Evolutionary conservation across 2,329 filamentous ascomycete genomes (phyloP), one percentile per base, ranked within the genome.

Genomic region (Cordyceps fumosorosea): DNA sequence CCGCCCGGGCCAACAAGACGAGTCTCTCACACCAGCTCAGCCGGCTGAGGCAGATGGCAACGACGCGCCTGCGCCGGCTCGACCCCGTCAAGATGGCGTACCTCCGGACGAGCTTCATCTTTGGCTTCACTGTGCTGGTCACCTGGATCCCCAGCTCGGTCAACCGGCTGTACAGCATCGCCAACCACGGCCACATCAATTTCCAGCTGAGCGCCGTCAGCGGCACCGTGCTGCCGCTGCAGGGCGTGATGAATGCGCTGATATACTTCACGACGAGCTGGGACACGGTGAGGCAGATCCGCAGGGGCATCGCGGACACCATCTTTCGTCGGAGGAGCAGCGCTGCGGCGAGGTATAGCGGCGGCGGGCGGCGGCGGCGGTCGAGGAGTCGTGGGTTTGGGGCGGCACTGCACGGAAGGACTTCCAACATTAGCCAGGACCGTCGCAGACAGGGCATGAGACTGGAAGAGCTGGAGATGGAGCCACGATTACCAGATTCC

Each of bases 231-330:
- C 77, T 93, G 3, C 89, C 90, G 0, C 78, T 91, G 0, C 90
- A 93, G 71, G 90, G 90, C 0, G 84, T 91, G 55, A 93, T 89
- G 89, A 93, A 93, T 69, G 83, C 87, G 40, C 74, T 90, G 55
- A 90, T 93, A 56, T 93, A 91, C 72, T 83, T 89, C 64, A 84
- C 82, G 3, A 89, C 88, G 1, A 89, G 80, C 66, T 84, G 80
- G 81, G 67, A 65, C 16, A 68, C 64, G 0, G 66, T 76, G 16
- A 11, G 47, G 66, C 48, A 71, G 69, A n/a, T 72, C 71, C 51
- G n/a, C 66, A 4, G 64, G 51, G 47, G 56, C 59, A 20, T 29
- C 65, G 7, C 69, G 60, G 51, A 65, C 16, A 61, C 20, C 67
- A 63, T 29, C 57, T 65, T n/a, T 59, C 55, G 51, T 3, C 29